Base-by-base conservation (phyloP, 768 basidiomycete genomes). In the Nevesoporus exiguus region DNA sequence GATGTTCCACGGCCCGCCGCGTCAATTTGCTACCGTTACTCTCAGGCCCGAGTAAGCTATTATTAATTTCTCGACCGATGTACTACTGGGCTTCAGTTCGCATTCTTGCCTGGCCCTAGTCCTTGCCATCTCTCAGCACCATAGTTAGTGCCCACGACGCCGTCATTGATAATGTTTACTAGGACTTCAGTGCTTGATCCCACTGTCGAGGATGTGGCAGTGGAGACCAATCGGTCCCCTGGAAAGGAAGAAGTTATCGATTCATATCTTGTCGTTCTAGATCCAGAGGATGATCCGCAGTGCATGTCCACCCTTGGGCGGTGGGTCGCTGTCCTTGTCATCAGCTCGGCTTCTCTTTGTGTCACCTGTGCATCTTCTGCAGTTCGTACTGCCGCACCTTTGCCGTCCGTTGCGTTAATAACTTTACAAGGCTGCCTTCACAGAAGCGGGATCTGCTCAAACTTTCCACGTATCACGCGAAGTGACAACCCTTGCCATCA, bases 311-410 rank as follows among this genome's bases (percentile, higher is more conserved):
- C 56, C 0, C 27, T 72, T 24, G 74, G 71, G 57, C 80, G 80
- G 58, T 83, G 82, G 82, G 49, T 77, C 24, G 68, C 73, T 7
- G 77, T 83, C 7, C 52, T 74, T 3, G 69, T 76, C 7, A 80
- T 83, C 51, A 74, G 77, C 33, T 68, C 71, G 3, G 77, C 76
- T 11, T 73, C 79, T 7, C 69, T 79, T 11, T 81, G 80, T 50
- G 79, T 77, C 6, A 78, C 83, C 1, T 80, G 77, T 61, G 77
- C 78, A 13, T 84, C 83, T 1, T 83, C 81, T 1, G 72, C 82
- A 64, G 83, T 81, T 50, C 37, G 82, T 74, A 22, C 14, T 8
- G 24, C 3, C 13, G 5, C 7, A 0, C 7, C 49, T 34, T 31
- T 21, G 44, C 47, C 25, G 31, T 17, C 25, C 14, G 14, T 50